A percentile compares a stretch with the other conserved stretches of the same genome.
Evolutionary conservation across 2,329 filamentous ascomycete species (phyloP).

Genomic region (Aspergillus intermedius): DNA sequence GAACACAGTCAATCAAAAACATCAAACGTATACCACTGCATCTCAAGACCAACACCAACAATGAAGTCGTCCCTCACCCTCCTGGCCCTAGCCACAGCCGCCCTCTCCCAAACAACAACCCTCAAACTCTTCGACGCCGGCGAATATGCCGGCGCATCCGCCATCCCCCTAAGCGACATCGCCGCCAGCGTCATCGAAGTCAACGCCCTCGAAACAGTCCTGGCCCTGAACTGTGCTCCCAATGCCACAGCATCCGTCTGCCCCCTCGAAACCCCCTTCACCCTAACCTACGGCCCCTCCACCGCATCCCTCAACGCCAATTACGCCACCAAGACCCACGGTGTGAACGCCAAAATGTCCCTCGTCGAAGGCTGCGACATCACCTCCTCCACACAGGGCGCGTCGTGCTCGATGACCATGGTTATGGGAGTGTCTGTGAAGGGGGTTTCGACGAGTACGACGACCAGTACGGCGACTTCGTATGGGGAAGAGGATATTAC

Average conservation of each 20-base stretch:
- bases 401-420: constrained; percentile 9
- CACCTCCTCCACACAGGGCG: constrained; percentile 8
- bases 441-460: constrained; percentile 4
- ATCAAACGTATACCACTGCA: too few species aligned
- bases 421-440: not conserved
- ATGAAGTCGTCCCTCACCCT: not conserved
- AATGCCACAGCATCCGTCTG: constrained; percentile 2
- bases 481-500: constrained; percentile 5
- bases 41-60: too few species aligned
- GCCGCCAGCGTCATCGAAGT: constrained; percentile 11
- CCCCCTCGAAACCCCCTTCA: constrained; percentile 7
- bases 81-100: constrained; percentile 2
- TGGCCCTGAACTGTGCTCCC: constrained; percentile 9
- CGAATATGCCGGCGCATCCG: constrained; percentile 2
- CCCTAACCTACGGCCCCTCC: constrained; percentile 15
- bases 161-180: constrained; percentile 1
- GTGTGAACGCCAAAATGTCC: constrained; percentile 5
- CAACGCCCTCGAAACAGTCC: constrained; percentile 12
- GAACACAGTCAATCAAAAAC: too few species aligned
- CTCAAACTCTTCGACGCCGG: constrained; percentile 10
- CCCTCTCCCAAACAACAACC: constrained; percentile 5
- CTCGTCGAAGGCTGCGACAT: constrained; percentile 11
- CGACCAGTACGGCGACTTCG: constrained; percentile 1
- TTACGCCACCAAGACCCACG: constrained; percentile 3
- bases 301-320: constrained; percentile 11